Conservation (phyloP, 495 filamentous ascomycete genomes). For the Pyronema omphalodes region DNA sequence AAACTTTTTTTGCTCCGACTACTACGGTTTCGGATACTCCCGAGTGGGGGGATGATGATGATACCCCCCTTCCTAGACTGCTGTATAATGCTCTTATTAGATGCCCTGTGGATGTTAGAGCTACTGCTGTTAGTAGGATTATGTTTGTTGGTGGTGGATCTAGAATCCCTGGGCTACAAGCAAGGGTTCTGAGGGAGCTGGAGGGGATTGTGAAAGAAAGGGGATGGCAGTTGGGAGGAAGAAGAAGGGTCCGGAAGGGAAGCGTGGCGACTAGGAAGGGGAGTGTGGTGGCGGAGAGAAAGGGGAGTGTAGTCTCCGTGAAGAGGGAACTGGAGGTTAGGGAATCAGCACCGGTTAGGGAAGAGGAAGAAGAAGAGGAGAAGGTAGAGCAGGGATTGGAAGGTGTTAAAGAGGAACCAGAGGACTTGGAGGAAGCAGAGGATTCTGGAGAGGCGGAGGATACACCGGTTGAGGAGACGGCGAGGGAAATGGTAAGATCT, state of each 20-base stretch:
- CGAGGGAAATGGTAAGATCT: too few relatives aligned
- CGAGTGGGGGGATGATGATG: constrained; percentile 62
- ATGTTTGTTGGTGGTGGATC: constrained; percentile 72
- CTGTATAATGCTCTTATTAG: constrained; percentile 57
- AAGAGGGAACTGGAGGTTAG: neutral
- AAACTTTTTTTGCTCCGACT: constrained; percentile 46
- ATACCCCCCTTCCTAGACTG: constrained; percentile 53
- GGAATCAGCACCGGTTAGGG: neutral
- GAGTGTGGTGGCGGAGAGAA: constrained; percentile 40
- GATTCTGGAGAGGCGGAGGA: neutral
- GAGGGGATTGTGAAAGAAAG: constrained; percentile 38
- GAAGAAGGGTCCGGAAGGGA: neutral
- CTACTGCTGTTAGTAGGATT: constrained; percentile 75
- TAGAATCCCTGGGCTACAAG: constrained; percentile 60
- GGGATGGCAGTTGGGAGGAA: constrained; percentile 42
- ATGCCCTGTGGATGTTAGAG: constrained; percentile 63
- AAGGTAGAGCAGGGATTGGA: neutral
- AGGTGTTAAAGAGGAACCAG: neutral
- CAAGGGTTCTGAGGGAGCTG: constrained; percentile 62
- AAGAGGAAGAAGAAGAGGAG: neutral
- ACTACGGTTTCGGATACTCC: constrained; percentile 24
- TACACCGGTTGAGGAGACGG: too few relatives aligned
- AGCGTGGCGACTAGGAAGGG: constrained; percentile 31
- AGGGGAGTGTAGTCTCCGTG: constrained; percentile 44
- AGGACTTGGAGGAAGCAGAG: neutral